Base-by-base conservation (phyloP, 768 basidiomycete genomes). In the Tricholoma hemisulphureum region DNA sequence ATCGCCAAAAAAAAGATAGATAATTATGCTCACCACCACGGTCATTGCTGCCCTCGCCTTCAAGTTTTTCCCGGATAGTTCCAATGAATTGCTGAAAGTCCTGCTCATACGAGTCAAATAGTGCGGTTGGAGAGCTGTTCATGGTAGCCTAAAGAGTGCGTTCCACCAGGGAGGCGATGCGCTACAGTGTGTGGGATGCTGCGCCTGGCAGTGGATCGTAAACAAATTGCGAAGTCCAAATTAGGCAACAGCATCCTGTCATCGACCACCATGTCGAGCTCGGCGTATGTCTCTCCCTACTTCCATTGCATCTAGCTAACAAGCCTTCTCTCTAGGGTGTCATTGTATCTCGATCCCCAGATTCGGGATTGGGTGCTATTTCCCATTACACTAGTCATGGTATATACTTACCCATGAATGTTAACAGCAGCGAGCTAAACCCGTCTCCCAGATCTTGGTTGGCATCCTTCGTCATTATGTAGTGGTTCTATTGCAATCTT, bases 371-470 rank as follows among this genome's bases (percentile, higher is more conserved):
- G 89, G 90, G 87, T 98, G 43, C 75, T 98, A 58, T 94, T 98
- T 75, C 95, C 95, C 53, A 97, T 98, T 75, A 98, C 95, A 52
- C 78, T 97, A 60, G 94, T 98, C 69, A 97, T 97, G 95, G 95
- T 93, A 61, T 65, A 84, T 75, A 53, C 55, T 34, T 51, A 41
- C 31, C 7, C 9, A 41, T 50, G 52, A 53, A 14, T 41, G 45
- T 50, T 35, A 49, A 39, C 55, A 28, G 46, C 28, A 5, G n/a
- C 9, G n/a, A 6, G 16, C 50, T 46, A 35, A 53, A 45, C 43
- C 46, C 55, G 29, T 20, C 23, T 10, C 51, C 49, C 66, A 96
- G 95, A 91, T 97, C 65, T 79, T 97, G 48, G 94, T 97, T 37
- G 96, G 97, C 24, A 80, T 98, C 45, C 78, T 98, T 23, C 80